phyloP scores from a whole-genome alignment of 2,329 filamentous ascomycete species.

The Aureobasidium leucospermi region DNA sequence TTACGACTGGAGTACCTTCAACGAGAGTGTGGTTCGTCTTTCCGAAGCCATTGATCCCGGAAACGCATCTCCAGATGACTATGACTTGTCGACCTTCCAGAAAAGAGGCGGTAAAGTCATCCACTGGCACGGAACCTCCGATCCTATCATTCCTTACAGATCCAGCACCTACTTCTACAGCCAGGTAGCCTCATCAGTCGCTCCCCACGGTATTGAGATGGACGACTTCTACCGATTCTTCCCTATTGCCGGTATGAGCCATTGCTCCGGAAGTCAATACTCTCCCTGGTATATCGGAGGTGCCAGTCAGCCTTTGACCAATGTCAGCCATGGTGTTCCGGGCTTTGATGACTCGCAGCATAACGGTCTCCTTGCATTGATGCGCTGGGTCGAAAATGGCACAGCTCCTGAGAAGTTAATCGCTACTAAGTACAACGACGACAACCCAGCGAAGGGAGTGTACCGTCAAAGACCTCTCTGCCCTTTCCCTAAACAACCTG shows the following conservation, averaged over 20 bases:
- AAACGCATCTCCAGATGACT: conserved; percentile 29
- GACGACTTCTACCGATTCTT: conserved; percentile 44
- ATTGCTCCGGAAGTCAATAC: conserved; percentile 40
- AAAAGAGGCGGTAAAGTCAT: conserved; percentile 39
- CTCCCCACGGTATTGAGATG: conserved; percentile 21
- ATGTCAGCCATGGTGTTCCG: conserved; percentile 20
- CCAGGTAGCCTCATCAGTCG: conserved; percentile 35
- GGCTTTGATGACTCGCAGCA: conserved; percentile 27
- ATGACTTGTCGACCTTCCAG: conserved; percentile 31
- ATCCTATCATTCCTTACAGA: conserved; percentile 38
- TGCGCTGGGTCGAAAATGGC: conserved; percentile 33
- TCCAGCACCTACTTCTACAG: conserved; percentile 45
- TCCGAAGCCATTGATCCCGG: conserved; percentile 34
- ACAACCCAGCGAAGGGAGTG: conserved; percentile 14
- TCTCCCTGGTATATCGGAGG: conserved; percentile 1
- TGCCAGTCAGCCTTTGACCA: conserved; percentile 34
- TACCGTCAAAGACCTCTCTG: conserved; percentile 3
- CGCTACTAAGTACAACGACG: conserved; percentile 29
- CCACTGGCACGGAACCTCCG: conserved; percentile 35
- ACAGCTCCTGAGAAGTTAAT: conserved; percentile 30
- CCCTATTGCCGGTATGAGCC: conserved; percentile 45
- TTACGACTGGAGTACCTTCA: conserved; percentile 39
- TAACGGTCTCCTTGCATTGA: conserved; percentile 30
- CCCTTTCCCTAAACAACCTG: neutral
- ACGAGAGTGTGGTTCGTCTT: conserved; percentile 31